Evolutionary conservation across 768 basidiomycete species (phyloP), one percentile per base, ranked within the genome.

Genomic region (Auricularia sp.): DNA sequence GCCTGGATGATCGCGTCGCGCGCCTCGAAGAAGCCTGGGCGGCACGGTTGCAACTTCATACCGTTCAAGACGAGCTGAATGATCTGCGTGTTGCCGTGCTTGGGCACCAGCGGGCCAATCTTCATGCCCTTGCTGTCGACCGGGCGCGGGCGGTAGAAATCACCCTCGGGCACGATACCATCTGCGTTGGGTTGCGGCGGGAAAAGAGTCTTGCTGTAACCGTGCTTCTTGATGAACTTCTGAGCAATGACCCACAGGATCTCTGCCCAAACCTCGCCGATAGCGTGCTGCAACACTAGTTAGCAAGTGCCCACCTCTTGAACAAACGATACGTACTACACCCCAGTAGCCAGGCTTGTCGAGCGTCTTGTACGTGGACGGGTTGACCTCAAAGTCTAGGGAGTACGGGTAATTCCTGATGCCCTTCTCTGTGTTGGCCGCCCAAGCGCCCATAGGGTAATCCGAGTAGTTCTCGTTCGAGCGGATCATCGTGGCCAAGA

Each of bases 211-310:
- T 87, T 82, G 18, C 83, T 80, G 81, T 84, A 96, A 0, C 92
- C 93, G 72, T 97, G 86, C 75, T 90, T 88, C 75, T 78, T 77
- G 70, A 97, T 90, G 39, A 98, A 76, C 29, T 79, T 75, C 70
- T 93, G 84, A 21, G 84, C 81, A 59, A 90, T 80, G 68, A 92
- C 81, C 89, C 89, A 93, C 62, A 93, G 86, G 33, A 92, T 87
- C 78, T 93, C 77, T 3, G 94, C 95, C 94, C 95, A 98, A 62
- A 98, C 95, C 76, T 96, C 93, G 54, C 93, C 93, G 66, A 94
- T 87, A 23, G 89, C 88, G 70, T 90, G 89, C 8, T 63, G 36
- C 51, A 63, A 35, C 29, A 43, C n/a, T 18, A 39, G 23, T 7
- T 12, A 61, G 6, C 2, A 39, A 33, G 53, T 43, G 61, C 64